phyloP scores from a whole-genome alignment of 2,329 filamentous ascomycete genomes.

The Penicillium brevicompactum region DNA sequence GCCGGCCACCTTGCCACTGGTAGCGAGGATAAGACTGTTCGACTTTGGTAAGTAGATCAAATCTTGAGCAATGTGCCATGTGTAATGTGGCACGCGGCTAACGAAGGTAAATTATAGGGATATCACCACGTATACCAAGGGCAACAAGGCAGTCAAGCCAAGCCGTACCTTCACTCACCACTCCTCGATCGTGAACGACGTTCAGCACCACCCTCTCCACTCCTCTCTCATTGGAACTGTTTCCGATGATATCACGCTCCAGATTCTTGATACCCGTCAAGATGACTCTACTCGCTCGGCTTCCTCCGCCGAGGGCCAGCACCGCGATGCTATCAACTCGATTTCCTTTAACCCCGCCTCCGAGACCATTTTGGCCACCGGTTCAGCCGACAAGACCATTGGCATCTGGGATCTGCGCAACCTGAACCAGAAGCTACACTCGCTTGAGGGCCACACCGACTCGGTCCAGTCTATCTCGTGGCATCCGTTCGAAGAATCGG shows the following conservation, averaged over 20 bases:
- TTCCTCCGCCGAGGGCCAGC: constrained; percentile 70
- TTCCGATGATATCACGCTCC: constrained; percentile 90
- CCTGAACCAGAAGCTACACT: constrained; percentile 85
- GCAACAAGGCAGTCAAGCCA: constrained; percentile 70
- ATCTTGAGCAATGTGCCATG: neutral
- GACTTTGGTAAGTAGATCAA: constrained; percentile 70
- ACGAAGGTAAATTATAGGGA: constrained; percentile 59
- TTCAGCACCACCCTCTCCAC: constrained; percentile 89
- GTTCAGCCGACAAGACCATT: constrained; percentile 92
- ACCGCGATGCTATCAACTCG: constrained; percentile 93
- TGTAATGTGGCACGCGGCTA: neutral
- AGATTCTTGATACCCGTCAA: constrained; percentile 84
- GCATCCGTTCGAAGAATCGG: constrained; percentile 87
- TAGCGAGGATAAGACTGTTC: constrained; percentile 88
- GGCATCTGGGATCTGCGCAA: constrained; percentile 95
- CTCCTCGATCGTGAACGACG: constrained; percentile 89
- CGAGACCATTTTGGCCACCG: constrained; percentile 89
- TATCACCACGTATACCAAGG: constrained; percentile 71
- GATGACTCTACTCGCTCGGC: constrained; percentile 67
- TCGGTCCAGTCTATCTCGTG: constrained; percentile 90
- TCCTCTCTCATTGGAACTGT: constrained; percentile 86
- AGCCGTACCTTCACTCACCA: constrained; percentile 82
- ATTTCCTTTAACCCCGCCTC: constrained; percentile 89
- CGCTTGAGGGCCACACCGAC: constrained; percentile 83
- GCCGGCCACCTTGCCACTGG: constrained; percentile 84